Base-by-base conservation (phyloP, 345 rosid species). In the Bretschneidera sinensis region DNA sequence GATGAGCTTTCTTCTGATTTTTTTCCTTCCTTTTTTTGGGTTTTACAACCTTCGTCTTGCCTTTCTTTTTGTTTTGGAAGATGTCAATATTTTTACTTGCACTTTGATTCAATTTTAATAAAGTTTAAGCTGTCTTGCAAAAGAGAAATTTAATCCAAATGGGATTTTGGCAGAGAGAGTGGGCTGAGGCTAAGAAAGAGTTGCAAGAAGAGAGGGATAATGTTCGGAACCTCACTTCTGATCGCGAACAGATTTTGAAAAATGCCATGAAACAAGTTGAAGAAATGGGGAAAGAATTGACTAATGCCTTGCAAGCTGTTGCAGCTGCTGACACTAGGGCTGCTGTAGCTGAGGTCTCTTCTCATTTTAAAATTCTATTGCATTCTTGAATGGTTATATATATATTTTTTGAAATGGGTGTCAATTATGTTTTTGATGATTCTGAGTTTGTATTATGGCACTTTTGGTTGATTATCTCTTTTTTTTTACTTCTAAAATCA, bases 101-200 rank as follows among this genome's bases (percentile, higher is more conserved):
- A 5, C 10, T 14, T 39, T 39, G 45, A 39, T 8, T 28, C 33
- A 8, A 28, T n/a, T n/a, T n/a, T n/a, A n/a, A n/a, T n/a, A n/a
- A n/a, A n/a, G n/a, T n/a, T n/a, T n/a, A n/a, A n/a, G n/a, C n/a
- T n/a, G n/a, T n/a, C n/a, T n/a, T n/a, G n/a, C n/a, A n/a, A n/a
- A n/a, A n/a, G n/a, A n/a, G n/a, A n/a, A n/a, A n/a, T n/a, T n/a
- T n/a, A n/a, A n/a, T n/a, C n/a, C 33, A 3, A 49, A 58, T 17
- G 65, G n/a, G 43, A 48, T 63, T 73, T 56, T 61, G 53, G 54
- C 71, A 92, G 99, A 84, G 81, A 73, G 99, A 92, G 78, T 90
- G 97, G 99, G 95, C 90, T 60, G 91, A 87, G 71, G 96, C 92
- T 31, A 92, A 86, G 81, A 84, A 74, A 57, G 95, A 92, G 66